Percentiles rank a stretch among this genome's conserved stretches.
Evolutionary conservation across 495 filamentous ascomycete genomes (phyloP).

Genomic region (Lasiosphaeria ovina): DNA sequence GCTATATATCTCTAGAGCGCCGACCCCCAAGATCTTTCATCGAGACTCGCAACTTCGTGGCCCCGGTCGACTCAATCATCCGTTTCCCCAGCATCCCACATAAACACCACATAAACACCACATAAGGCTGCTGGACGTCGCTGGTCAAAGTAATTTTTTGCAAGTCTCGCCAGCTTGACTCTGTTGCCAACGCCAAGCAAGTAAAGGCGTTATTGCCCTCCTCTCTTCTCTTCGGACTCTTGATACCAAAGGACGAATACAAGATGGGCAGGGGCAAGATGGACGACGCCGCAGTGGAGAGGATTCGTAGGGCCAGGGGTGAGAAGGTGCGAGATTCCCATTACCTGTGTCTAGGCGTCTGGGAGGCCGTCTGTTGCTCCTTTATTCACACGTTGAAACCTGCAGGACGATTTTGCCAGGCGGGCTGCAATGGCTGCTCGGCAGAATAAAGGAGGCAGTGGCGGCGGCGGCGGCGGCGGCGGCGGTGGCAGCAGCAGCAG

Average conservation of each 20-base stretch:
- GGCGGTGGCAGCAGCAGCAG: background rate
- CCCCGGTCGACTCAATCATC: too few relatives aligned
- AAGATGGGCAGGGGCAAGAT: constrained; percentile 43
- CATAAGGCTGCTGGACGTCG: too few relatives aligned
- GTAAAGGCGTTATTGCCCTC: too few relatives aligned
- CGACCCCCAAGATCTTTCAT: too few relatives aligned
- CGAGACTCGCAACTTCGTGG: too few relatives aligned
- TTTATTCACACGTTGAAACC: background rate
- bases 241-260: background rate
- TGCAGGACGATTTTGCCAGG: constrained; percentile 44
- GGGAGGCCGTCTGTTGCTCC: background rate
- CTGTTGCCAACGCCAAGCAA: too few relatives aligned
- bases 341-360: background rate
- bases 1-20: too few relatives aligned
- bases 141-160: too few relatives aligned
- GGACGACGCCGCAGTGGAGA: constrained; percentile 43
- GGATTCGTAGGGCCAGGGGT: constrained; percentile 44
- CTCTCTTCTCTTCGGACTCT: too few relatives aligned
- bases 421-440: constrained; percentile 44
- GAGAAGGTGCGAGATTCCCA: constrained; percentile 24
- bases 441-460: constrained; percentile 30
- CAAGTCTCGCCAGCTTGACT: too few relatives aligned
- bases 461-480: background rate
- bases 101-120: too few relatives aligned
- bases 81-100: too few relatives aligned